phyloP scores from a whole-genome alignment of 176 grass and related monocot species.

The Musa itinerans region DNA sequence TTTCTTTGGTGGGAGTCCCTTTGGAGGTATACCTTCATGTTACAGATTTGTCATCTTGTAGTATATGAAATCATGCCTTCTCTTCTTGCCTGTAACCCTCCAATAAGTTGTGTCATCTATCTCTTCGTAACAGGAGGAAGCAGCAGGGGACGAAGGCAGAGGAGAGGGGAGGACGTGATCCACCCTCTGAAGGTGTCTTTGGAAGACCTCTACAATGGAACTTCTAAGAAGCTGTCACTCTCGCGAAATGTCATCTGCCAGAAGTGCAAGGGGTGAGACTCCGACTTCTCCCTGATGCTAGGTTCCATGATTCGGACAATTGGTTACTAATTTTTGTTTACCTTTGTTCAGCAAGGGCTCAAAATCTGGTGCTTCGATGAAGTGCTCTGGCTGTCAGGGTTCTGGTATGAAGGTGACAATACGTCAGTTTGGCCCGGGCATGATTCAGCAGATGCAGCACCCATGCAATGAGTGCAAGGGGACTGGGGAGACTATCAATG shows the following conservation, averaged over 20 bases:
- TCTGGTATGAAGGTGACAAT: conserved; percentile 13
- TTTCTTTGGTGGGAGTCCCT: conserved; percentile 12
- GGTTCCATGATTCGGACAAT: not conserved
- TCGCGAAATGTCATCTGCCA: conserved; percentile 8
- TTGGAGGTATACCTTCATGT: conserved; percentile 2
- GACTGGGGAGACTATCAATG: conserved; percentile 3
- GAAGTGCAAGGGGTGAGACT: conserved; percentile 1
- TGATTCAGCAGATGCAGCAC: conserved; percentile 13
- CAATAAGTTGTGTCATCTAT: not conserved
- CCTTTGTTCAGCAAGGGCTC: not conserved
- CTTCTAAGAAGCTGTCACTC: conserved; percentile 12
- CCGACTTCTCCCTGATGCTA: not conserved
- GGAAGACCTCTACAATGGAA: conserved; percentile 11
- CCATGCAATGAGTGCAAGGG: conserved; percentile 12
- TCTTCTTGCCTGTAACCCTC: not conserved
- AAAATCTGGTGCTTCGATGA: conserved; percentile 3
- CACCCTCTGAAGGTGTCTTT: conserved; percentile 13
- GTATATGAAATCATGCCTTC: not conserved
- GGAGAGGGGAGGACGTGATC: conserved; percentile 13
- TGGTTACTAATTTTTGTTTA: not conserved
- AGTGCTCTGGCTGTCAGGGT: conserved; percentile 9
- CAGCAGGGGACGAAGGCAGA: conserved; percentile 12
- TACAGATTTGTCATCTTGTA: not conserved
- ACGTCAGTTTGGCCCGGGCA: conserved; percentile 3
- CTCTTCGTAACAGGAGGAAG: not conserved